Conservation (phyloP, 805 yeast species). For the Wickerhamiella allomyrinae region DNA sequence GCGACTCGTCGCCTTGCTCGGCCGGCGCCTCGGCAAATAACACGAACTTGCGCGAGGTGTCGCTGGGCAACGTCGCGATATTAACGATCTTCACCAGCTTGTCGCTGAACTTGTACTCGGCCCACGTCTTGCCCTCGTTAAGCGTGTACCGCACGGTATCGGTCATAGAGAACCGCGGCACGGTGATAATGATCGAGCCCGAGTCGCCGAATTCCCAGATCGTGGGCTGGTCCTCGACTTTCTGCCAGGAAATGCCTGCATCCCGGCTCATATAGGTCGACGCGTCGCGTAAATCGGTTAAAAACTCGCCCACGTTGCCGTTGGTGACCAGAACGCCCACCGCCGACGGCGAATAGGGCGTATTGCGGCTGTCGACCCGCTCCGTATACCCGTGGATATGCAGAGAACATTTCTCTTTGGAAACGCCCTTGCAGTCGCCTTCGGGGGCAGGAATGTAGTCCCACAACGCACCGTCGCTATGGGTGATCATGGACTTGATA, state of each 20-base stretch:
- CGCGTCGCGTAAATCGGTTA: conserved; percentile 38
- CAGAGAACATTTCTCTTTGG: conserved; percentile 50
- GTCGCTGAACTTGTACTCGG: conserved; percentile 45
- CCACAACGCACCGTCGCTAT: conserved; percentile 91
- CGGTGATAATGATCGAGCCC: conserved; percentile 72
- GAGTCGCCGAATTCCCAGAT: conserved; percentile 97
- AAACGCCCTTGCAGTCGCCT: conserved; percentile 39
- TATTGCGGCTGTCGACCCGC: conserved; percentile 67
- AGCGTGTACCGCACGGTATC: conserved; percentile 48
- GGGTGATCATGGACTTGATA: conserved; percentile 61
- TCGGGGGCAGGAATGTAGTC: conserved; percentile 52
- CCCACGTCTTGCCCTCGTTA: conserved; percentile 74
- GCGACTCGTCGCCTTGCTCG: conserved; percentile 33
- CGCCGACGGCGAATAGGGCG: conserved; percentile 79
- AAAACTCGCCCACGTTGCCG: conserved; percentile 72
- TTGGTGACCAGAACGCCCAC: conserved; percentile 78
- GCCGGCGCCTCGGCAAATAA: conserved; percentile 40
- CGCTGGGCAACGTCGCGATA: conserved; percentile 80
- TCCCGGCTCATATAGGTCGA: conserved; percentile 73
- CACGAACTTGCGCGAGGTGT: conserved; percentile 68
- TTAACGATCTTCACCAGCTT: conserved; percentile 46
- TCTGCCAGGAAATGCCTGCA: conserved; percentile 84
- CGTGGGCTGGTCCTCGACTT: conserved; percentile 53
- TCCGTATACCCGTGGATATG: conserved; percentile 88
- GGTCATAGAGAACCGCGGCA: conserved; percentile 43